Conservation (phyloP, 192 early-diverging fungal species). For the Entophlyctis helioformis region DNA sequence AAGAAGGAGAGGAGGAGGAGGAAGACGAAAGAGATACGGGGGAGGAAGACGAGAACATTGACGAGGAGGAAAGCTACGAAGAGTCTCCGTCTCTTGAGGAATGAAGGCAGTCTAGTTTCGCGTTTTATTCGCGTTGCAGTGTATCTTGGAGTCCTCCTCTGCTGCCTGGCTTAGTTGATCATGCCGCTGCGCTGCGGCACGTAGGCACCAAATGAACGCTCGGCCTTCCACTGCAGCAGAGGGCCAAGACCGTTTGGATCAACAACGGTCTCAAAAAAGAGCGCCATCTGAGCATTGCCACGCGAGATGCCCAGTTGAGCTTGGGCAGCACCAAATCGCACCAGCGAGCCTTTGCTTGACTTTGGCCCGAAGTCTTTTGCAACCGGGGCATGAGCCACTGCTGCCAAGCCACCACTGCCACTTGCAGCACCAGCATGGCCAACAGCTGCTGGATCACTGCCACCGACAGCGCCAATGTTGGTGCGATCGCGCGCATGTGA, state of each 20-base stretch:
- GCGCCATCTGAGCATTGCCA: slow-evolving; percentile 27
- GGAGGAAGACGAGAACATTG: too few species aligned
- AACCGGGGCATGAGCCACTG: background rate
- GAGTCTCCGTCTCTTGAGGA: too few species aligned
- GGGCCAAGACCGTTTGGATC: slow-evolving; percentile 7
- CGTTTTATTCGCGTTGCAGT: too few species aligned
- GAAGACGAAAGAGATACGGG: too few species aligned
- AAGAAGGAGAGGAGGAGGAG: too few species aligned
- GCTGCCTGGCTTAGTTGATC: too few species aligned
- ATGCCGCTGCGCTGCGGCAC: too few species aligned
- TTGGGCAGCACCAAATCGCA: slow-evolving; percentile 15
- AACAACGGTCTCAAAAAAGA: slow-evolving; percentile 18
- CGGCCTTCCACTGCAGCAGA: slow-evolving; percentile 20
- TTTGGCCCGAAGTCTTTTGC: background rate
- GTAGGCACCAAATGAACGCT: too few species aligned
- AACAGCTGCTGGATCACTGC: background rate
- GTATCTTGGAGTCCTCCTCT: too few species aligned
- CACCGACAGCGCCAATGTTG: background rate
- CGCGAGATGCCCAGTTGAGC: slow-evolving; percentile 31
- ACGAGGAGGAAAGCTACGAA: too few species aligned
- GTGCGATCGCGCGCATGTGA: background rate
- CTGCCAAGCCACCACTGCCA: background rate
- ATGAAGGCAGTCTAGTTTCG: too few species aligned
- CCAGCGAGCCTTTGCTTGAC: background rate
- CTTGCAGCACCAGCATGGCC: background rate